Percentiles rank a stretch among this genome's conserved stretches.
These are phyloP conservation scores for Ophiostoma perfectum DNA, from an alignment of 2,329 filamentous ascomycete species.

Conservation along the genomic window DNA sequence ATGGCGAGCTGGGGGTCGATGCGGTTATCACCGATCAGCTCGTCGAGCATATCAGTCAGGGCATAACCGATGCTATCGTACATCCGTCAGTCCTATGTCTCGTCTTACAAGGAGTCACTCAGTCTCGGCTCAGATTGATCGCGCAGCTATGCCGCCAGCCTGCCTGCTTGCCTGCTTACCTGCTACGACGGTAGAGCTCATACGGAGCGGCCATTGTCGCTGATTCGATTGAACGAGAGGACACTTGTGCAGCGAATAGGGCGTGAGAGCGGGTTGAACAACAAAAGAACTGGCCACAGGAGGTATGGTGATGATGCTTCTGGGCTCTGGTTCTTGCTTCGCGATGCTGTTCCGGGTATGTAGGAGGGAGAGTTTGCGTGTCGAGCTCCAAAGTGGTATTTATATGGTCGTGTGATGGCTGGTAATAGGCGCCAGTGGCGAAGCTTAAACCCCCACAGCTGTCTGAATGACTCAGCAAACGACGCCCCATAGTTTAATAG, in stretches of 20 bases:
- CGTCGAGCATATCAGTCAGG: conserved; percentile 93
- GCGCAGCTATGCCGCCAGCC: too few relatives aligned
- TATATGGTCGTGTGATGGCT: neutral
- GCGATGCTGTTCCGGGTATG: neutral
- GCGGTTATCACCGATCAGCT: conserved; percentile 86
- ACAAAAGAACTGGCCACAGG: neutral
- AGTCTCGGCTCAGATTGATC: too few relatives aligned
- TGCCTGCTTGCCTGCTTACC: conserved; percentile 52
- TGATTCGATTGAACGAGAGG: neutral
- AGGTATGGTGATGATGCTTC: neutral
- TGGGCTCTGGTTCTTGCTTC: neutral
- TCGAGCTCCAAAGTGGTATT: neutral
- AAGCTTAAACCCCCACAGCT: neutral
- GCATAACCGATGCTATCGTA: conserved; percentile 74
- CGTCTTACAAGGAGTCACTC: neutral
- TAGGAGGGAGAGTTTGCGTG: neutral
- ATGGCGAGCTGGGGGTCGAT: conserved; percentile 98
- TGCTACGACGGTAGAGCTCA: conserved; percentile 97
- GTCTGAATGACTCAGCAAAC: neutral
- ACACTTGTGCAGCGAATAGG: neutral
- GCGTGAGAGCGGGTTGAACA: neutral
- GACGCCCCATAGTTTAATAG: neutral
- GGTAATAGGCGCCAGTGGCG: neutral
- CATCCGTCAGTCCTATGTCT: conserved; percentile 1
- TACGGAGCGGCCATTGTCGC: conserved; percentile 51